phyloP scores from a whole-genome alignment of 805 yeast genomes.

The Blastobotrys terrestris region DNA sequence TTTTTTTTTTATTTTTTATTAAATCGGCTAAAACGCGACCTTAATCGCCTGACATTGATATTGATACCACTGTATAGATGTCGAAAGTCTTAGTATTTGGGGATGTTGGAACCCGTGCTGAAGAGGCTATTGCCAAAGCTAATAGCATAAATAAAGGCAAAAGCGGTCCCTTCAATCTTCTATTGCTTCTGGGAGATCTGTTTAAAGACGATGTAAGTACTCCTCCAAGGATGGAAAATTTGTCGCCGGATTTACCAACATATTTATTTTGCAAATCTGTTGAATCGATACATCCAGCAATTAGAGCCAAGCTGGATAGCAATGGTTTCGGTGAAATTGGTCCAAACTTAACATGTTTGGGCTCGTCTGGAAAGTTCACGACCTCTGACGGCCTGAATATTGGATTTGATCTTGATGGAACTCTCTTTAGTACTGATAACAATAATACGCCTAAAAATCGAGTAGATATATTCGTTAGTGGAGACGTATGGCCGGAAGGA shows the following conservation, averaged over 20 bases:
- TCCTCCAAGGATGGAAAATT: background rate
- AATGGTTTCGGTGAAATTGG: background rate
- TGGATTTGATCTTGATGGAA: background rate
- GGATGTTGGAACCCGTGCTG: conserved; percentile 3
- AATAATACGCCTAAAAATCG: too few relatives aligned
- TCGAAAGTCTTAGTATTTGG: conserved; percentile 18
- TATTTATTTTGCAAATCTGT: background rate
- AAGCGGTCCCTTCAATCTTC: conserved; percentile 17
- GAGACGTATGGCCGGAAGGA: background rate
- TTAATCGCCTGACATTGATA: too few relatives aligned
- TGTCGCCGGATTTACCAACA: background rate
- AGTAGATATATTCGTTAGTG: conserved; percentile 1
- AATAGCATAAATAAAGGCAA: conserved; percentile 11
- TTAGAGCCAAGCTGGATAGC: background rate
- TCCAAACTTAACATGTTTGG: background rate
- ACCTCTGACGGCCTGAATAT: background rate
- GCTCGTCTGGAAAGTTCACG: background rate
- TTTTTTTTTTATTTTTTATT: too few relatives aligned
- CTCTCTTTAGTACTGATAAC: background rate
- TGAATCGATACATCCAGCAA: background rate
- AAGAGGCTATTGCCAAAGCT: conserved; percentile 10
- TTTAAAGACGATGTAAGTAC: background rate
- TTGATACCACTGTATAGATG: too few relatives aligned
- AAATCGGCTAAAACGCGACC: too few relatives aligned
- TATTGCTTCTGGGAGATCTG: conserved; percentile 13